A percentile compares a stretch with the other conserved stretches of the same genome.
phyloP scores from a whole-genome alignment of 2,329 filamentous ascomycete genomes.

The Penicillium sclerotigenum region DNA sequence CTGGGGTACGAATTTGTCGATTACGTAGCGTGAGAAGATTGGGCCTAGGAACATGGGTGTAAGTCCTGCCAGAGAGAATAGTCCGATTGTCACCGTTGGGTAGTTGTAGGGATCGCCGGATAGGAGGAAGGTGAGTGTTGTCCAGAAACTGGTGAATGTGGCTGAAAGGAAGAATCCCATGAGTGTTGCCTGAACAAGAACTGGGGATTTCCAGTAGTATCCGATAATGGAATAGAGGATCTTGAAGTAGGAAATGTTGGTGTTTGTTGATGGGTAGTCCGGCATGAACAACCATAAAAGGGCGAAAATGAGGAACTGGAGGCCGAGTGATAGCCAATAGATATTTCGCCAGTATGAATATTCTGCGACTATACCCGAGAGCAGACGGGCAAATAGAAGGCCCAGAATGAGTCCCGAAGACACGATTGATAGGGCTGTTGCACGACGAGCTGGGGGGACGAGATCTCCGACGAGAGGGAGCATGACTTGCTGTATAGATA shows the following conservation, averaged over 20 bases:
- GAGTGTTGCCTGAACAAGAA: constrained; percentile 67
- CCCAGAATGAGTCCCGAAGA: constrained; percentile 73
- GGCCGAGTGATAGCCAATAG: constrained; percentile 72
- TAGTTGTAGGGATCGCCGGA: constrained; percentile 68
- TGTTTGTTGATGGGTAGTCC: constrained; percentile 74
- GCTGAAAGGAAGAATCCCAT: constrained; percentile 61
- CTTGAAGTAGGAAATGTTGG: constrained; percentile 60
- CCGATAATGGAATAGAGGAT: constrained; percentile 63
- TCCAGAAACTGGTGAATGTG: constrained; percentile 68
- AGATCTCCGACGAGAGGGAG: constrained; percentile 77
- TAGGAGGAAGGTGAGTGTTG: constrained; percentile 75
- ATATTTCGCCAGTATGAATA: constrained; percentile 72
- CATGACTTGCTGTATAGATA: constrained; percentile 57
- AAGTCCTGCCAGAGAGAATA: constrained; percentile 76
- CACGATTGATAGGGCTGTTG: constrained; percentile 68
- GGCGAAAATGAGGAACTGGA: constrained; percentile 65
- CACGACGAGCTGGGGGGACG: constrained; percentile 65
- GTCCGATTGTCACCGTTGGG: constrained; percentile 64
- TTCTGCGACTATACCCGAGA: constrained; percentile 72
- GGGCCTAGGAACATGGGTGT: constrained; percentile 66
- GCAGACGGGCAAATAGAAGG: constrained; percentile 69
- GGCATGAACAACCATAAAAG: constrained; percentile 72
- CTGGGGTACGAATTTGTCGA: constrained; percentile 66
- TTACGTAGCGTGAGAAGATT: constrained; percentile 66
- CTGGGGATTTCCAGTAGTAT: constrained; percentile 63